phyloP scores from a whole-genome alignment of 1,284 basidiomycete genomes.

The Laetiporus sulphureus region DNA sequence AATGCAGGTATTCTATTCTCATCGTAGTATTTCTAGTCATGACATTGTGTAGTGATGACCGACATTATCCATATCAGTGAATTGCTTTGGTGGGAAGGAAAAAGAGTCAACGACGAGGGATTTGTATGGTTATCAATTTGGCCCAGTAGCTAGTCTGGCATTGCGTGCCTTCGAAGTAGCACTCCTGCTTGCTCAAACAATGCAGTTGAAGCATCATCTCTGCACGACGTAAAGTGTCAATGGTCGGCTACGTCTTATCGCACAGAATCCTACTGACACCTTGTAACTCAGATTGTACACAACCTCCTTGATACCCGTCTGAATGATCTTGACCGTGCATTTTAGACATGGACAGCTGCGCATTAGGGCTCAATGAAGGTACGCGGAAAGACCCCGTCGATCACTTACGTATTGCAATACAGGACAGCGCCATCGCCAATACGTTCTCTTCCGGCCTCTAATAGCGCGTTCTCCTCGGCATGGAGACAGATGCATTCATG shows the following conservation, averaged over 20 bases:
- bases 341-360: constrained; percentile 91
- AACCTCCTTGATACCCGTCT: constrained; percentile 88
- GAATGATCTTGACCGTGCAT: constrained; percentile 96
- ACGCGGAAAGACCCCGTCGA: no score
- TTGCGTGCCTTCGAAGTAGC: constrained; percentile 59
- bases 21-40: no score
- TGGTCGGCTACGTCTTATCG: constrained; percentile 1
- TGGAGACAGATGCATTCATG: constrained; percentile 93
- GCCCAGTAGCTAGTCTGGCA: constrained; percentile 14
- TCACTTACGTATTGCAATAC: constrained; percentile 82
- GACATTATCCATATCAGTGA: no score
- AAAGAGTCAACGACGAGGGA: no score
- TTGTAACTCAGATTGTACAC: constrained; percentile 96
- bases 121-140: not conserved
- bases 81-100: no score
- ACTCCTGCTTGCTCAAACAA: constrained; percentile 79
- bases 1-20: constrained; percentile 46
- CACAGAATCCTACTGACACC: constrained; percentile 55
- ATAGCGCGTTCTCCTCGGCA: constrained; percentile 95
- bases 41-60: no score
- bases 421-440: constrained; percentile 79
- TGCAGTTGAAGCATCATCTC: constrained; percentile 75
- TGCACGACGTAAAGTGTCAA: constrained; percentile 22
- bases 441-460: constrained; percentile 87
- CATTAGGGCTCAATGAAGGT: no score